Evolutionary conservation across 2,329 filamentous ascomycete genomes (phyloP).

Genomic region (Fusarium sp.): DNA sequence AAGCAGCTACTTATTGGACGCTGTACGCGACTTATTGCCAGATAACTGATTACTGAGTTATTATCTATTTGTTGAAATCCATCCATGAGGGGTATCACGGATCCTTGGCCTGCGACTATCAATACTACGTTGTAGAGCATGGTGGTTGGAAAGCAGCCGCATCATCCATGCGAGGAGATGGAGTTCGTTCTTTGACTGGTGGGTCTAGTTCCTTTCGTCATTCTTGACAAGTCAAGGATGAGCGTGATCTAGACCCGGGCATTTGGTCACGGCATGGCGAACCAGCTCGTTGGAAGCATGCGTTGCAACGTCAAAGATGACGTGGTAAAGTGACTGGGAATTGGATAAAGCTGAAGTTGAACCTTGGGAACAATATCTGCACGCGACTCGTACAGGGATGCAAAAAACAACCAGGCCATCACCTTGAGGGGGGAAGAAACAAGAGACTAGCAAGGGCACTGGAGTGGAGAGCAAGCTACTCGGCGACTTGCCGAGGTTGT

Average conservation of each 20-base stretch:
- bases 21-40: neutral
- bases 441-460: neutral
- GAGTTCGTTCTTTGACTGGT: neutral
- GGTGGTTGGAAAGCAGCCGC: neutral
- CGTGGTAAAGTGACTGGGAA: neutral
- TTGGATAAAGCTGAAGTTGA: neutral
- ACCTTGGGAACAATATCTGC: neutral
- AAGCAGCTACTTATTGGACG: neutral
- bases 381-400: neutral
- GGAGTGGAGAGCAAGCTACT: neutral
- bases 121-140: neutral
- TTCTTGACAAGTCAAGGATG: neutral
- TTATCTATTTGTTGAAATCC: neutral
- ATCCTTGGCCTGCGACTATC: neutral
- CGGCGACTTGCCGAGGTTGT: conserved; percentile 8
- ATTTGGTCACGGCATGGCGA: neutral
- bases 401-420: neutral
- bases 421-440: neutral
- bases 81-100: neutral
- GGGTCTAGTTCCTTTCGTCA: neutral
- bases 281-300: neutral
- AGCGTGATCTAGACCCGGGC: neutral
- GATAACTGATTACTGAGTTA: neutral
- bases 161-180: conserved; percentile 3
- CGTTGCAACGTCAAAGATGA: neutral